Percentiles rank a stretch among this genome's conserved stretches.
phyloP scores from a whole-genome alignment of 2,329 filamentous ascomycete species.

The Penicillium sp. region DNA sequence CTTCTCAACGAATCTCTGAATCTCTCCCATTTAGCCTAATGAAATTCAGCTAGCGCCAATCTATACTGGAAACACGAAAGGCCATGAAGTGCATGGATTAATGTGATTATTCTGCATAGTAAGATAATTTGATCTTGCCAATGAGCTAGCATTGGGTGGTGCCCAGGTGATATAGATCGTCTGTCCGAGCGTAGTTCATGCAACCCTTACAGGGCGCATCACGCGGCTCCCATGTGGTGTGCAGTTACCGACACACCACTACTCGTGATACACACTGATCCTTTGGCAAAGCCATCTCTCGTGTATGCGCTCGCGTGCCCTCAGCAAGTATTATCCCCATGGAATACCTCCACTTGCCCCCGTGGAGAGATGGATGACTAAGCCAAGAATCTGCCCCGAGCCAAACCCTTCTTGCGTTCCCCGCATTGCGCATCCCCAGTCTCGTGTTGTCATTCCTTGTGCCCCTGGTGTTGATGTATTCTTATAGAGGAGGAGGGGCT shows the following conservation, averaged over 20 bases:
- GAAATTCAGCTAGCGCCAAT: conserved; percentile 1
- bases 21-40: neutral
- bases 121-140: neutral
- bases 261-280: neutral
- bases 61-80: conserved; percentile 1
- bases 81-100: neutral
- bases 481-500: conserved; percentile 14
- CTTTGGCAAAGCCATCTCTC: neutral
- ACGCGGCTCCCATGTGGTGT: conserved; percentile 14
- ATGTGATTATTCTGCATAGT: neutral
- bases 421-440: conserved; percentile 13
- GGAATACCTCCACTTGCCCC: neutral
- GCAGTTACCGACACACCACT: neutral
- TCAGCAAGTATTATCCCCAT: neutral
- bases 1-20: neutral
- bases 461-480: conserved; percentile 9
- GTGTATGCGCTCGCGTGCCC: neutral
- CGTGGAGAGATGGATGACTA: conserved; percentile 11
- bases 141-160: neutral
- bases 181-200: neutral
- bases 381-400: conserved; percentile 2
- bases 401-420: conserved; percentile 13
- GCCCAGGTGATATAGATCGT: neutral
- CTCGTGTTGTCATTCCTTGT: conserved; percentile 1
- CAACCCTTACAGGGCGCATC: conserved; percentile 7